Base-by-base conservation (phyloP, 441 rosid genomes). In the Pelargonium exstipulatum region DNA sequence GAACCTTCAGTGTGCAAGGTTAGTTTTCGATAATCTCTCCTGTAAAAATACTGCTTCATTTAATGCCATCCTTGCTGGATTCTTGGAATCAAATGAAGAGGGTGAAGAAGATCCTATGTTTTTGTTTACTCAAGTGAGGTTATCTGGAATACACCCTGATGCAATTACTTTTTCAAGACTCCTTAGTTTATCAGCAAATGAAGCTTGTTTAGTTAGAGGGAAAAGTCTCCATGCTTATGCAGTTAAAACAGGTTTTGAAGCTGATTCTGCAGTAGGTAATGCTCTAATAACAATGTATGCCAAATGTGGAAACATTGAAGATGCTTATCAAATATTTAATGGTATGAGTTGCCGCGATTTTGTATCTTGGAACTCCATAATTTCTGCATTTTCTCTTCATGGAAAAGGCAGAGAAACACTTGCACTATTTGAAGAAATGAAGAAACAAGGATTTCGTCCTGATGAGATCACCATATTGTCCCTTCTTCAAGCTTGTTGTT, bases 221-320 rank as follows among this genome's bases (percentile, higher is more conserved):
- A 51, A 68, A 58, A 73, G 73, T 51, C 49, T 73, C 40, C 84
- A 81, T 76, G 78, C 76, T 20, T 78, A 66, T 66, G 43, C 74
- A 24, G 13, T 77, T 43, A 77, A 77, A 70, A 53, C 69, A 0
- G 74, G 77, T 66, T 55, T 65, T 70, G 77, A 55, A 66, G 55
- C 74, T 5, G 63, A 70, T 66, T 14, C 20, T 55, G 17, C 18
- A 0, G 72, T 73, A 14, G 42, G 74, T 18, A 80, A 81, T n/a
- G 69, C 83, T 10, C 67, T 82, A 42, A 74, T 82, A 62, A 83
- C 73, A 69, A 76, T 84, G 86, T 84, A 82, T 9, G 74, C 73
- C 57, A 84, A 74, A 68, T 82, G 83, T 18, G 86, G 88, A 53
- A 70, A 74, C 9, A 64, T 80, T 63, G 55, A 58, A 61, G 66